Percentiles rank a stretch among this genome's conserved stretches.
These are phyloP conservation scores for Cucurbita ficifolia DNA, from an alignment of 306 rosid genomes.

Conservation along the genomic window DNA sequence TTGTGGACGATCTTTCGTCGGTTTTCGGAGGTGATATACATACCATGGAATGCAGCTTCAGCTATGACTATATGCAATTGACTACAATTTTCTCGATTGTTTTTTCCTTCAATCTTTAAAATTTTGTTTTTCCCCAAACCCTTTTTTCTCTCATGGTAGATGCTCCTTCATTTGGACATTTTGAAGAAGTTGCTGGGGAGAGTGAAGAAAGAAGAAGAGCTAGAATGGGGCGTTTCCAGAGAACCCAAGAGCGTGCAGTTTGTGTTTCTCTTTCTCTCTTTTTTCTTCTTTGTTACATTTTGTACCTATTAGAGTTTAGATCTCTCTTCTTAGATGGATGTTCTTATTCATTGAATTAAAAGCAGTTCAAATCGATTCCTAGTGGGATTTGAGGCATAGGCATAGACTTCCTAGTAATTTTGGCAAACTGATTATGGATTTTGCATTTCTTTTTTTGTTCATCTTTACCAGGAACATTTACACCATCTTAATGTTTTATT, in stretches of 20 bases:
- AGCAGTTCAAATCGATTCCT: background rate
- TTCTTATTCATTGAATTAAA: background rate
- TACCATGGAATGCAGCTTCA: constrained; percentile 11
- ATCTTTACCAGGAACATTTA: constrained; percentile 1
- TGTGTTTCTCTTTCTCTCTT: constrained; percentile 19
- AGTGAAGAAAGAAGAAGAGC: constrained; percentile 77
- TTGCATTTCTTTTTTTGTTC: background rate
- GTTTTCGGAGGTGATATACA: constrained; percentile 53
- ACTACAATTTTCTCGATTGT: background rate
- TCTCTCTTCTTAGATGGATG: background rate
- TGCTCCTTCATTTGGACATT: constrained; percentile 32
- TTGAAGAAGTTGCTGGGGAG: constrained; percentile 75
- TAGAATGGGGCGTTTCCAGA: constrained; percentile 57
- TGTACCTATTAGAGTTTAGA: background rate
- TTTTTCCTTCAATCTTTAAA: background rate
- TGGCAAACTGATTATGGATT: background rate
- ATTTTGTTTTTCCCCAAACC: background rate
- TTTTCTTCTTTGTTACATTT: background rate
- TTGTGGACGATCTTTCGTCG: constrained; percentile 53
- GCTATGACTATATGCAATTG: background rate
- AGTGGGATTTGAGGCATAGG: background rate
- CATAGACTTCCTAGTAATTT: background rate
- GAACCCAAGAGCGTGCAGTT: constrained; percentile 60
- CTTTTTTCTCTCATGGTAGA: constrained; percentile 24
- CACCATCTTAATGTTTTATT: constrained; percentile 9